phyloP scores from a whole-genome alignment of 805 yeast genomes.

The Wickerhamiella brachini region DNA sequence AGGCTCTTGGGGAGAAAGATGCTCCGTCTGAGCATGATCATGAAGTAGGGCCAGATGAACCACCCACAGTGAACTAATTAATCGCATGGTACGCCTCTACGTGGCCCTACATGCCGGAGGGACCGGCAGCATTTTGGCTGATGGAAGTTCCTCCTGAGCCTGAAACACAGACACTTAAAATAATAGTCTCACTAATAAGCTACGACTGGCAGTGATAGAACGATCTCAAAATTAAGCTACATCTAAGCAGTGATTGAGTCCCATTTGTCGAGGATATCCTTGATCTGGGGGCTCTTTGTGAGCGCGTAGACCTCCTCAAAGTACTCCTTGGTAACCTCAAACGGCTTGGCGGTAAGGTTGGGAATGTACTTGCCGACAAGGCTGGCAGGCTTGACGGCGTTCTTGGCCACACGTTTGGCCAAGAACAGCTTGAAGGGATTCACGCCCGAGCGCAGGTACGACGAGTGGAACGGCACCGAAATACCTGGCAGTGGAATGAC shows the following conservation, averaged over 20 bases:
- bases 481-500: constrained; percentile 97
- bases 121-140: too few relatives aligned
- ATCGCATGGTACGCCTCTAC: too few relatives aligned
- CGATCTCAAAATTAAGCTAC: background rate
- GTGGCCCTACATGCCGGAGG: too few relatives aligned
- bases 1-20: too few relatives aligned
- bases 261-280: constrained; percentile 89
- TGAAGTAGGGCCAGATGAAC: too few relatives aligned
- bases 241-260: constrained; percentile 45
- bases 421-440: constrained; percentile 97
- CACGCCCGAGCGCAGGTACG: constrained; percentile 96
- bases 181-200: too few relatives aligned
- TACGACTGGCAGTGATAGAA: too few relatives aligned
- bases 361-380: constrained; percentile 94
- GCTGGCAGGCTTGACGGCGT: constrained; percentile 88
- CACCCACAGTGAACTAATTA: too few relatives aligned
- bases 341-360: constrained; percentile 95
- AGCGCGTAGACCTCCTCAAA: constrained; percentile 89
- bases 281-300: constrained; percentile 84
- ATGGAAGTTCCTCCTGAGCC: too few relatives aligned
- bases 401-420: constrained; percentile 87
- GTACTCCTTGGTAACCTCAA: constrained; percentile 89
- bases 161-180: too few relatives aligned
- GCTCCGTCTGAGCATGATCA: too few relatives aligned
- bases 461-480: constrained; percentile 99